phyloP scores from a whole-genome alignment of 116 monocot genomes.

The Posidonia oceanica region DNA sequence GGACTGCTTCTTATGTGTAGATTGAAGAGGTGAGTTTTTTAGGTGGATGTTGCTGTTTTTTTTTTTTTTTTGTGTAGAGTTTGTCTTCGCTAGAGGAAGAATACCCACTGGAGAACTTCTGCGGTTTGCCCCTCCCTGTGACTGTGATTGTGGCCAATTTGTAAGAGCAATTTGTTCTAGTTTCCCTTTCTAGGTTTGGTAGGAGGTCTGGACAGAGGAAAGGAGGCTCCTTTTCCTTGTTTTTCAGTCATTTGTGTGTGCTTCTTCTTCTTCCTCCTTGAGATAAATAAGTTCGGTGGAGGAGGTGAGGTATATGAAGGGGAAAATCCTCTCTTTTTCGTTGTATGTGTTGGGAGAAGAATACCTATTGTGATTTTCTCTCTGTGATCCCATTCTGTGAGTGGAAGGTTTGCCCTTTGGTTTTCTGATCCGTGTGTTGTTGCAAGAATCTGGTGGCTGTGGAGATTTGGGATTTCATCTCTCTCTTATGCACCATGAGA shows the following conservation, averaged over 20 bases:
- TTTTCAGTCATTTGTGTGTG: too few species aligned
- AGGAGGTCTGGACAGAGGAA: background rate
- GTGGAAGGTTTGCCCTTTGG: background rate
- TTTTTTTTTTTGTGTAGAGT: background rate
- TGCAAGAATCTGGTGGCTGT: constrained; percentile 14
- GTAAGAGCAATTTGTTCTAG: background rate
- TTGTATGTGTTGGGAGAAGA: background rate
- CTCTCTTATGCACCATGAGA: constrained; percentile 51
- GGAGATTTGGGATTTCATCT: constrained; percentile 37
- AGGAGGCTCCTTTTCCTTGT: background rate
- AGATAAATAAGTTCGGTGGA: background rate
- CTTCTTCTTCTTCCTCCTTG: background rate
- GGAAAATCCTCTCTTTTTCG: background rate
- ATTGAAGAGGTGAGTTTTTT: background rate
- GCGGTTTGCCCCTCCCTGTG: too few species aligned
- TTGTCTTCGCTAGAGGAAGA: background rate
- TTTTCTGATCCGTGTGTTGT: background rate
- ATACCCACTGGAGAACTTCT: background rate
- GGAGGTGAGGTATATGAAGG: too few species aligned
- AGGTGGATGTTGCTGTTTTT: background rate
- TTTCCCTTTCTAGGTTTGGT: background rate
- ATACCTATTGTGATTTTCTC: background rate
- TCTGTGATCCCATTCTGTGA: constrained; percentile 3
- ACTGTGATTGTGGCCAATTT: background rate
- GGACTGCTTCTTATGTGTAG: background rate